Percentiles rank a stretch among this genome's conserved stretches.
phyloP scores from a whole-genome alignment of 371 early-diverging fungal genomes.

The Circinella minor region DNA sequence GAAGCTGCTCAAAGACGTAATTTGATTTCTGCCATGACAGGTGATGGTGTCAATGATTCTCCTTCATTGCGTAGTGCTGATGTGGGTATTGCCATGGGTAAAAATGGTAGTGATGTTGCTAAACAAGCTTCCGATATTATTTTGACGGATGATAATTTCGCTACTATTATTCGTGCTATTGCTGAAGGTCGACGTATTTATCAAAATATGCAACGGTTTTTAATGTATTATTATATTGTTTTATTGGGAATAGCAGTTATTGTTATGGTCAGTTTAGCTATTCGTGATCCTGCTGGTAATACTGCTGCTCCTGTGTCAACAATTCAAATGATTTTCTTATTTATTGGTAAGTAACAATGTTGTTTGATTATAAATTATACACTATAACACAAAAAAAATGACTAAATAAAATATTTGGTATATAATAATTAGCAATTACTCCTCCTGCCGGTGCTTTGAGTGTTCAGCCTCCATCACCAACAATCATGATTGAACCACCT shows the following conservation, averaged over 20 bases:
- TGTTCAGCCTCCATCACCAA: slow-evolving; percentile 77
- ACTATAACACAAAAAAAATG: no score
- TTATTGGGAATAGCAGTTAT: slow-evolving; percentile 81
- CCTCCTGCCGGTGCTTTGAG: slow-evolving; percentile 81
- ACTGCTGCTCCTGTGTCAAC: slow-evolving; percentile 80
- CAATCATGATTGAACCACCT: slow-evolving; percentile 82
- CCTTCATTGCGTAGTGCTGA: slow-evolving; percentile 92
- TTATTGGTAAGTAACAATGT: slow-evolving; percentile 63
- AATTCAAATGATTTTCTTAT: slow-evolving; percentile 89
- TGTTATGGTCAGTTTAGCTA: slow-evolving; percentile 73
- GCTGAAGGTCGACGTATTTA: slow-evolving; percentile 88
- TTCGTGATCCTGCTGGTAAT: slow-evolving; percentile 60
- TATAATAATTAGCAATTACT: slow-evolving; percentile 78
- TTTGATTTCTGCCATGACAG: slow-evolving; percentile 74
- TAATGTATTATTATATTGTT: slow-evolving; percentile 87
- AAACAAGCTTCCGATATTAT: slow-evolving; percentile 94
- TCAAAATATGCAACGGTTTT: slow-evolving; percentile 93
- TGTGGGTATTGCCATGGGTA: slow-evolving; percentile 94
- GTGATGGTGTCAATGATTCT: slow-evolving; percentile 92
- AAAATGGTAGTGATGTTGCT: slow-evolving; percentile 89
- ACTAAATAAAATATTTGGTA: slow-evolving; percentile 33
- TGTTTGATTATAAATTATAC: no score
- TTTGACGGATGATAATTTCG: slow-evolving; percentile 87
- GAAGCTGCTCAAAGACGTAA: slow-evolving; percentile 86
- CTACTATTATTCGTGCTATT: slow-evolving; percentile 85